Conservation (phyloP, 2,329 filamentous ascomycete genomes). For the Zymoseptoria pseudotritici region DNA sequence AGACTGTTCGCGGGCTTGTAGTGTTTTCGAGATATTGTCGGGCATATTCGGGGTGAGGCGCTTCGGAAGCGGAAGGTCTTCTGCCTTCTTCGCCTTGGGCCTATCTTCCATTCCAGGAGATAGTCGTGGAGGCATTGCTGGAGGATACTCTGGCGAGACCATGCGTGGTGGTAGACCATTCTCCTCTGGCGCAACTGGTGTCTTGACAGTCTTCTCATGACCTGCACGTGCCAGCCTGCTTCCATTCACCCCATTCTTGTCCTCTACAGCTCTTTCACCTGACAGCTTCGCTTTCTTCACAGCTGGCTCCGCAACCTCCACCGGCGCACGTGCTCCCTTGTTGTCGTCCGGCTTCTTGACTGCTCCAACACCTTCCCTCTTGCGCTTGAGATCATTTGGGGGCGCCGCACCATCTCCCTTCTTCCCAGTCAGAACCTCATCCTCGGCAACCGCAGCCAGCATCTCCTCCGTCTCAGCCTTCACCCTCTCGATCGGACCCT, state of each 20-base stretch:
- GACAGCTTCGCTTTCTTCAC: constrained; percentile 9
- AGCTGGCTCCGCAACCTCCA: background rate
- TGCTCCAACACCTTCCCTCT: constrained; percentile 12
- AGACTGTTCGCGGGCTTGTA: constrained; percentile 32
- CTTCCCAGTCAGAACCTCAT: constrained; percentile 10
- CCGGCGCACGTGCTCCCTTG: background rate
- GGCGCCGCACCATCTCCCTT: constrained; percentile 4
- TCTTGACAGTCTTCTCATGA: background rate
- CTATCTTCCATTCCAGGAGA: constrained; percentile 11
- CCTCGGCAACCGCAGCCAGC: constrained; percentile 21
- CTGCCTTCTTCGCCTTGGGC: background rate
- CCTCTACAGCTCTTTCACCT: constrained; percentile 1
- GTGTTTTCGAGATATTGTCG: constrained; percentile 46
- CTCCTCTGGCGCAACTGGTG: constrained; percentile 3
- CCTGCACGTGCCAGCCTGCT: background rate
- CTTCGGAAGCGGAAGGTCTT: constrained; percentile 37
- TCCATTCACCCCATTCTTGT: background rate
- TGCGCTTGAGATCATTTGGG: constrained; percentile 23
- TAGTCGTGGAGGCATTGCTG: constrained; percentile 3
- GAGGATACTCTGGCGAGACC: background rate
- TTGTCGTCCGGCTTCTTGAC: constrained; percentile 2
- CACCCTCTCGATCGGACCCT: constrained; percentile 26
- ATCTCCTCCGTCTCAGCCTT: constrained; percentile 28
- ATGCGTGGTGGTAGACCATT: constrained; percentile 7
- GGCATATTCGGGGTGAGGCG: constrained; percentile 54